Evolutionary conservation across 2,329 filamentous ascomycete species (phyloP), one percentile per base, ranked within the genome.

Genomic region (Penicillium sp.): DNA sequence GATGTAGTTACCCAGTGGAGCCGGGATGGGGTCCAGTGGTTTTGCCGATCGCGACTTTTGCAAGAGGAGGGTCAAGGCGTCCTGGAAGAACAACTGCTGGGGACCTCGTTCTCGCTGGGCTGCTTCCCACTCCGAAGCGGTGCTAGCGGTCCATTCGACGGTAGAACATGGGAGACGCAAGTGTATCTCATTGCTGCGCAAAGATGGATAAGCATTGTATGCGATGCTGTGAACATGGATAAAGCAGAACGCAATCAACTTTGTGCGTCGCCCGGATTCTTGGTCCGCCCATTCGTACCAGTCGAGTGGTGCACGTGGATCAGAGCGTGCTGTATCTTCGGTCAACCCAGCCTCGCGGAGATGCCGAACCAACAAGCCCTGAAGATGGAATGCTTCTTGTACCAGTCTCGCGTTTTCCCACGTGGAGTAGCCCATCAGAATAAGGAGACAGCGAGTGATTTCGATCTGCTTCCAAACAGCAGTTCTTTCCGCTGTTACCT

Each of bases 1-100:
- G 8, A 89, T 82, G 62, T 91, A 90, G 65, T 88, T 88, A 0
- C 87, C 88, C 7, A 89, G 73, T 0, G 85, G 84, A 8, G 73
- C 62, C 9, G 71, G 70, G 27, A 72, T 72, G 3, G 70, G 70
- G 33, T 68, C 63, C n/a, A 74, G 57, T 39, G 70, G 60, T 48
- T 70, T 57, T 17, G 63, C 55, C 15, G 61, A 64, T 41, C 64
- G 67, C 21, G 69, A 66, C 38, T 68, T 68, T 48, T 72, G 70
- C n/a, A 73, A 60, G 15, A 73, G 59, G 31, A 72, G 59, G 19
- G 67, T 62, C 52, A 75, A 60, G 4, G 73, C 72, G 45, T 72
- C 70, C 39, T 74, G 71, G 51, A 75, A 75, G 15, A 69, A 70
- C 12, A 73, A 54, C 33, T 75, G 70, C 39, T 70, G 66, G 47